Conservation (phyloP, 805 yeast genomes). For the Saccharomycopsis sp. region DNA sequence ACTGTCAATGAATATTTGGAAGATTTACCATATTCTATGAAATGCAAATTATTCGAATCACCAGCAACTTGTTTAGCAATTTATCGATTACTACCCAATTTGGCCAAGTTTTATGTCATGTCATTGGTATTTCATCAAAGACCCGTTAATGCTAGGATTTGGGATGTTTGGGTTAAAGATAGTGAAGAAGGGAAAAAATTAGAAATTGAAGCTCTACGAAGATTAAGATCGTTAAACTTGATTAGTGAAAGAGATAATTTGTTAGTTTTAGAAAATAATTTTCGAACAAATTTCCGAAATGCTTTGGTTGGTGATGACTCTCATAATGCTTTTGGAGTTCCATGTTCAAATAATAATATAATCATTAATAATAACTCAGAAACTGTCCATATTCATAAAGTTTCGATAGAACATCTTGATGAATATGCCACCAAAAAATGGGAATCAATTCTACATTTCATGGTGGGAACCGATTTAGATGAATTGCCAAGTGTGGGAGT, state of each 20-base stretch:
- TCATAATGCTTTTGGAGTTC: slow-evolving; percentile 66
- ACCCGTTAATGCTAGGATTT: slow-evolving; percentile 53
- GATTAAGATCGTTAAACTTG: slow-evolving; percentile 66
- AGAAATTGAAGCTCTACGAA: slow-evolving; percentile 66
- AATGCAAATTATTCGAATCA: slow-evolving; percentile 66
- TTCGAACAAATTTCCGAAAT: slow-evolving; percentile 63
- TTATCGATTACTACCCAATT: slow-evolving; percentile 77
- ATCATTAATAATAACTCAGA: slow-evolving; percentile 21
- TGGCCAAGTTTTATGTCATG: slow-evolving; percentile 85
- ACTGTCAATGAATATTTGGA: slow-evolving; percentile 85
- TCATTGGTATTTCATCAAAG: slow-evolving; percentile 74
- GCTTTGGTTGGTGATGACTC: slow-evolving; percentile 76
- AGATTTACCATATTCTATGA: slow-evolving; percentile 80
- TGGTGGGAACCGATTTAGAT: slow-evolving; percentile 85
- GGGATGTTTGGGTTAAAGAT: slow-evolving; percentile 69
- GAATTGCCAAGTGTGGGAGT: slow-evolving; percentile 75
- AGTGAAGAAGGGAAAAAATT: slow-evolving; percentile 32
- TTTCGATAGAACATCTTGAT: slow-evolving; percentile 59
- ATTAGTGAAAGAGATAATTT: slow-evolving; percentile 46
- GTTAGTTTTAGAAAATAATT: slow-evolving; percentile 57
- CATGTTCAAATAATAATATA: slow-evolving; percentile 35
- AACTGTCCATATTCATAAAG: too few relatives aligned
- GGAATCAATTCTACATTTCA: slow-evolving; percentile 92
- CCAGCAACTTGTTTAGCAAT: slow-evolving; percentile 95
- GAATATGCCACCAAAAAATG: slow-evolving; percentile 77